phyloP scores from a whole-genome alignment of 768 basidiomycete genomes.

The Phylloporus sp. region DNA sequence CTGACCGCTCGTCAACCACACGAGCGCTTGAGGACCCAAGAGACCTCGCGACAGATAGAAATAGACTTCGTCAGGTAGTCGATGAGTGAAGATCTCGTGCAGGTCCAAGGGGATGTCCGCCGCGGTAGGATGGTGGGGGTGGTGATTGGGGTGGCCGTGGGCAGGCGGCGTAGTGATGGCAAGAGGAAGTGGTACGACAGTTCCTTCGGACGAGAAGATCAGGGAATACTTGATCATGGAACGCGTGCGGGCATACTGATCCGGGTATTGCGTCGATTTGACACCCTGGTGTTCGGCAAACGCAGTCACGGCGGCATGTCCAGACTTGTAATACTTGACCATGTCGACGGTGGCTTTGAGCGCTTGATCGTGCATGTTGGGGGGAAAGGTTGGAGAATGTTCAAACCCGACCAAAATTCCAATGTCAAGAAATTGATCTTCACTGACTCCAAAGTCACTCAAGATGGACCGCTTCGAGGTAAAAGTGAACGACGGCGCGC shows the following conservation, averaged over 20 bases:
- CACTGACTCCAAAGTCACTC: constrained; percentile 55
- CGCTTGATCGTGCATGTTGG: constrained; percentile 73
- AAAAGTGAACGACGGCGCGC: constrained; percentile 72
- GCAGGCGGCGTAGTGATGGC: constrained; percentile 48
- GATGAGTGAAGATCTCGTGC: constrained; percentile 91
- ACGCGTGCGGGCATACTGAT: constrained; percentile 84
- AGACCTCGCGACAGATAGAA: constrained; percentile 94
- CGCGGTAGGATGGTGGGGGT: constrained; percentile 65
- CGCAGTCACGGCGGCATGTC: constrained; percentile 71
- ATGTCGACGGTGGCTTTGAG: constrained; percentile 86
- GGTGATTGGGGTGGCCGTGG: constrained; percentile 50
- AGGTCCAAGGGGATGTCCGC: constrained; percentile 88
- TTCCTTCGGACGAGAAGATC: constrained; percentile 83
- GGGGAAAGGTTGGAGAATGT: constrained; percentile 73
- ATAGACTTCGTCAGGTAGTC: constrained; percentile 94
- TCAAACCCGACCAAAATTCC: constrained; percentile 90
- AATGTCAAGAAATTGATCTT: constrained; percentile 94
- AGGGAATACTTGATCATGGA: constrained; percentile 90
- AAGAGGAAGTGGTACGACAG: constrained; percentile 75
- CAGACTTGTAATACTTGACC: constrained; percentile 89
- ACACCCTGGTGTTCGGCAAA: constrained; percentile 79
- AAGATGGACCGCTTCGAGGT: constrained; percentile 77
- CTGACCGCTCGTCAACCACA: constrained; percentile 90
- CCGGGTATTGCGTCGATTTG: constrained; percentile 72
- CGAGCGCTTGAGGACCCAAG: constrained; percentile 80